These are phyloP conservation scores for Malassezia nana DNA, from an alignment of 1,284 basidiomycete genomes.

Conservation along the genomic window DNA sequence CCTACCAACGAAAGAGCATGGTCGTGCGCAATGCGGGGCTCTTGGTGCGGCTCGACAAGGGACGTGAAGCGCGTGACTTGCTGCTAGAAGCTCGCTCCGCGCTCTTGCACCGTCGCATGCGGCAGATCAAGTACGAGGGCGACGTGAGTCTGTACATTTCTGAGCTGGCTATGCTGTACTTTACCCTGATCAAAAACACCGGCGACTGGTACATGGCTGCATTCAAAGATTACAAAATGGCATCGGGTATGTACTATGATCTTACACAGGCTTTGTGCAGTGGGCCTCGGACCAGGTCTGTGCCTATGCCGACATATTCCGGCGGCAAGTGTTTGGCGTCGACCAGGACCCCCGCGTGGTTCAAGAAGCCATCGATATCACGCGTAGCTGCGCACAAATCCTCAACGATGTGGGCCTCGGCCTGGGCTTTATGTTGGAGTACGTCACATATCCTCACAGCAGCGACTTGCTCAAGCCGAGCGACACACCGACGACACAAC, in stretches of 20 bases:
- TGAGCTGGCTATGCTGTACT: slow-evolving; percentile 70
- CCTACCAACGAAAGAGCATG: slow-evolving; percentile 66
- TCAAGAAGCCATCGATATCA: slow-evolving; percentile 25
- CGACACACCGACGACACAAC: not conserved
- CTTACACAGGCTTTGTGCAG: slow-evolving; percentile 59
- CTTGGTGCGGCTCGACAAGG: slow-evolving; percentile 65
- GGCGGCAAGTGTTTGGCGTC: slow-evolving; percentile 71
- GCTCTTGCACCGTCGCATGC: slow-evolving; percentile 64
- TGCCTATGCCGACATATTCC: slow-evolving; percentile 71
- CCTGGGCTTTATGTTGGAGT: slow-evolving; percentile 24
- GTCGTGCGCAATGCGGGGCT: slow-evolving; percentile 64
- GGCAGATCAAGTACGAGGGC: slow-evolving; percentile 83
- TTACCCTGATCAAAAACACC: slow-evolving; percentile 84
- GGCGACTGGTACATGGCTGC: slow-evolving; percentile 95
- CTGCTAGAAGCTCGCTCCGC: slow-evolving; percentile 71
- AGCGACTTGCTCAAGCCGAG: slow-evolving; percentile 11
- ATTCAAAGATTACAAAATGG: slow-evolving; percentile 86
- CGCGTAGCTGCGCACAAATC: slow-evolving; percentile 25
- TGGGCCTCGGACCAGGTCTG: slow-evolving; percentile 86
- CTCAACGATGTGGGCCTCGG: slow-evolving; percentile 35
- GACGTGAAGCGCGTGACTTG: slow-evolving; percentile 66
- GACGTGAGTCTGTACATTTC: slow-evolving; percentile 67
- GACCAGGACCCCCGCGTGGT: slow-evolving; percentile 30
- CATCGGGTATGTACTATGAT: slow-evolving; percentile 52
- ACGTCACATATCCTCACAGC: not conserved